Evolutionary conservation across 2,329 filamentous ascomycete genomes (phyloP), one percentile per base, ranked within the genome.

Genomic region (Pyricularia pennisetigena): DNA sequence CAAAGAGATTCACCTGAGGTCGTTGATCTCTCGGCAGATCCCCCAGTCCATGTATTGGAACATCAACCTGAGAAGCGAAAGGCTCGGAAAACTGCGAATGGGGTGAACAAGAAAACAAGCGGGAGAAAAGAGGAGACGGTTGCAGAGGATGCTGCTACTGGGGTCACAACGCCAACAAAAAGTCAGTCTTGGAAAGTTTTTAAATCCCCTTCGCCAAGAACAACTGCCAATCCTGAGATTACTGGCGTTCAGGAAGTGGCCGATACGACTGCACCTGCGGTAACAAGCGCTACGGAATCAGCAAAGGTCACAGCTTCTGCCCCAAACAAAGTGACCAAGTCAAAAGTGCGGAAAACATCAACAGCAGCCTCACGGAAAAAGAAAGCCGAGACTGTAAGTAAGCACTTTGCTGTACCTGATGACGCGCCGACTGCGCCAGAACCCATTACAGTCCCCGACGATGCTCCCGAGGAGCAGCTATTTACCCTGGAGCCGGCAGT

Each of bases 401-500:
- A 70, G 35, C 76, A 81, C 67, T 79, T 79, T 65, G 28, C 68
- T 14, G 49, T 49, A 23, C 24, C 35, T 30, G 66, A 74, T 64
- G 72, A 74, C 41, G 32, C 68, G 2, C 70, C 65, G n/a, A n/a
- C 26, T 16, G 8, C 41, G 14, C 26, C 35, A 26, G 6, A 29
- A 26, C n/a, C 64, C 20, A n/a, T 24, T 2, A n/a, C 24, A 57
- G 24, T 30, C 23, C 26, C 65, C 4, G 16, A 30, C 7, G 24
- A 24, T 59, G 26, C 23, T 49, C 9, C 26, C 12, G 26, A 54
- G 16, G 59, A 71, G n/a, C 78, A 79, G 65, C 73, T 78, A 0
- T 71, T 81, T 2, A 72, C 76, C 24, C 69, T 82, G 9, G 82
- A 85, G 67, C 76, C 75, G 64, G 90, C 89, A 8, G 75, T 84